These are phyloP conservation scores for Eutrema heterophyllum DNA, from an alignment of 345 rosid species.

Conservation along the genomic window DNA sequence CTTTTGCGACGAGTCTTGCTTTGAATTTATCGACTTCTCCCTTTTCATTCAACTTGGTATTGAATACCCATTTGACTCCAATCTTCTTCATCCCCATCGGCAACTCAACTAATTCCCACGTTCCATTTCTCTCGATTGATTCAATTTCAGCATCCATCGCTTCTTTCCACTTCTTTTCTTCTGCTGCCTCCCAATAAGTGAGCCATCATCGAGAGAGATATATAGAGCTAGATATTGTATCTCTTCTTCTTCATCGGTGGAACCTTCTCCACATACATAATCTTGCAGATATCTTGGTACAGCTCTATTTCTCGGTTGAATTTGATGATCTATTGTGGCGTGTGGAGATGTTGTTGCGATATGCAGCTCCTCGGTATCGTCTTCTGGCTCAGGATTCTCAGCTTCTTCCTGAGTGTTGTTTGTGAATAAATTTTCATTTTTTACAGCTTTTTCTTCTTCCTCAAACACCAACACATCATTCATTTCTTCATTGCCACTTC, in stretches of 20 bases:
- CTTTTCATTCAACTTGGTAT: background rate
- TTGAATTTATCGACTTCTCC: background rate
- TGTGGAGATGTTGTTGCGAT: too few relatives aligned
- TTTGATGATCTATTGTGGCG: too few relatives aligned
- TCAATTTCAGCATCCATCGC: background rate
- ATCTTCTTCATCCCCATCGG: background rate
- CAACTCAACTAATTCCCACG: background rate
- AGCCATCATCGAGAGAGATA: background rate
- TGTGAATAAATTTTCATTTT: too few relatives aligned
- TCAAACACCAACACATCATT: background rate
- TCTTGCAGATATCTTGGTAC: too few relatives aligned
- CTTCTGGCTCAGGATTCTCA: too few relatives aligned
- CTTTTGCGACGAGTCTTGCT: background rate
- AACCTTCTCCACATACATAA: too few relatives aligned
- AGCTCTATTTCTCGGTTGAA: too few relatives aligned
- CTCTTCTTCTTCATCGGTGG: too few relatives aligned
- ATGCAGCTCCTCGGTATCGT: too few relatives aligned
- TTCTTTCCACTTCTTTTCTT: background rate
- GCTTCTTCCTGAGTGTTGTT: too few relatives aligned
- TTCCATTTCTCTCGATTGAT: background rate
- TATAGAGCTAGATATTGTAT: too few relatives aligned
- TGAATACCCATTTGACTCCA: background rate
- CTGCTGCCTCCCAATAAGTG: background rate
- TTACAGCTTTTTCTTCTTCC: background rate
- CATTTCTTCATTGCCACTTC: background rate